Evolutionary conservation across 331 rosid species (phyloP).

Genomic region (Quercus lobata): DNA sequence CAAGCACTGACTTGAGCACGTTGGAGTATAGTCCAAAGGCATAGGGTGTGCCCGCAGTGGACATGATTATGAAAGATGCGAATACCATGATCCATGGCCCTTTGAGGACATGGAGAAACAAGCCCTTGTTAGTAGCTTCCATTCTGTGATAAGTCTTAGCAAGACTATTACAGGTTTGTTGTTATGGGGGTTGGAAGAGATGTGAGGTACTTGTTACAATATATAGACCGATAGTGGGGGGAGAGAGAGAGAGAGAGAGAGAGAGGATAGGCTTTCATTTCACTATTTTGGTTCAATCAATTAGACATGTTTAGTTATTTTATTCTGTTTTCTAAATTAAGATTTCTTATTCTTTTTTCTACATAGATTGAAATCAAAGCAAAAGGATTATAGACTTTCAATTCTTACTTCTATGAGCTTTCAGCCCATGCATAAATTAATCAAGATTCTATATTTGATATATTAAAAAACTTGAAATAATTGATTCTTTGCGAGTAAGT

Average conservation of each 20-base stretch:
- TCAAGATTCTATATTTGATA: background rate
- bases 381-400: background rate
- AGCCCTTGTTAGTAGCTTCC: background rate
- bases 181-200: background rate
- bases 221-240: background rate
- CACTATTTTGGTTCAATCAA: background rate
- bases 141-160: background rate
- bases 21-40: slow-evolving; percentile 65
- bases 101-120: slow-evolving; percentile 28
- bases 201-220: background rate
- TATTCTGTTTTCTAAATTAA: background rate
- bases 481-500: too few species aligned
- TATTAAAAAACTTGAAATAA: too few species aligned
- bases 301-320: background rate
- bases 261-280: background rate
- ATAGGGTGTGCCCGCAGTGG: slow-evolving; percentile 66
- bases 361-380: background rate
- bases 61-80: slow-evolving; percentile 63
- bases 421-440: background rate
- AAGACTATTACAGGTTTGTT: background rate
- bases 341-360: too few species aligned
- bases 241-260: background rate
- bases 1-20: slow-evolving; percentile 53
- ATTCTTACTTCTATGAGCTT: background rate
- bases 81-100: slow-evolving; percentile 68